Conservation (phyloP, 2,329 filamentous ascomycete genomes). For the Biscogniauxia sp. region DNA sequence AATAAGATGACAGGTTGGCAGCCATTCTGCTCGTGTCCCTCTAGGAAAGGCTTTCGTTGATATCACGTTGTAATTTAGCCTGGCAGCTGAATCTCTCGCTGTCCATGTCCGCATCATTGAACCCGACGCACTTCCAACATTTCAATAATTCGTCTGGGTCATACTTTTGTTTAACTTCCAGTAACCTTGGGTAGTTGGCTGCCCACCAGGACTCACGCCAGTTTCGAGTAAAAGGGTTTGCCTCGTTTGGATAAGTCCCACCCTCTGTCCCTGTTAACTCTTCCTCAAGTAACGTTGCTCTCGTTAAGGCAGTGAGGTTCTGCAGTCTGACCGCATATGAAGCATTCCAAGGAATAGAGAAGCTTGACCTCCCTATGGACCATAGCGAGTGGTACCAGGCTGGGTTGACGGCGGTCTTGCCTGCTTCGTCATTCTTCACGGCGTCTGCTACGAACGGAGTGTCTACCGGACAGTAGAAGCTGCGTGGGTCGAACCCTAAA, state of each 20-base stretch:
- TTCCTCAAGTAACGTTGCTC: conserved; percentile 13
- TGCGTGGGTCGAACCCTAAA: conserved; percentile 16
- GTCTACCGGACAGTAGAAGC: conserved; percentile 19
- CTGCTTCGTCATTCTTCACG: neutral
- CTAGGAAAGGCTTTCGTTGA: conserved; percentile 6
- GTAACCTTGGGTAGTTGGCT: conserved; percentile 30
- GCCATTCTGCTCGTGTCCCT: neutral
- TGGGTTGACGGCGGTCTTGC: conserved; percentile 18
- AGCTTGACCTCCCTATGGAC: conserved; percentile 9
- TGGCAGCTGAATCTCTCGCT: conserved; percentile 16
- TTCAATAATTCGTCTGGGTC: conserved; percentile 34
- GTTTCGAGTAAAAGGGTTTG: conserved; percentile 33
- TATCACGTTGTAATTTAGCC: conserved; percentile 14
- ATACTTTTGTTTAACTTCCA: conserved; percentile 31
- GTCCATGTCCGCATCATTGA: conserved; percentile 17
- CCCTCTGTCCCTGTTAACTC: conserved; percentile 27
- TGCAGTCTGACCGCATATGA: conserved; percentile 18
- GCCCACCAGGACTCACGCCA: conserved; percentile 37
- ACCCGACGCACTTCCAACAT: conserved; percentile 25
- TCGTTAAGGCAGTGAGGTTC: conserved; percentile 15
- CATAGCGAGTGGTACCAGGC: conserved; percentile 24
- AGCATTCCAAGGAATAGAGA: conserved; percentile 17
- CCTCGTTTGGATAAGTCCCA: conserved; percentile 41
- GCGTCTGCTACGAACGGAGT: conserved; percentile 19
- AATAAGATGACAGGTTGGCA: neutral